Evolutionary conservation across 495 filamentous ascomycete genomes (phyloP), one percentile per base, ranked within the genome.

Genomic region (Pseudomonodictys pantanalensis): DNA sequence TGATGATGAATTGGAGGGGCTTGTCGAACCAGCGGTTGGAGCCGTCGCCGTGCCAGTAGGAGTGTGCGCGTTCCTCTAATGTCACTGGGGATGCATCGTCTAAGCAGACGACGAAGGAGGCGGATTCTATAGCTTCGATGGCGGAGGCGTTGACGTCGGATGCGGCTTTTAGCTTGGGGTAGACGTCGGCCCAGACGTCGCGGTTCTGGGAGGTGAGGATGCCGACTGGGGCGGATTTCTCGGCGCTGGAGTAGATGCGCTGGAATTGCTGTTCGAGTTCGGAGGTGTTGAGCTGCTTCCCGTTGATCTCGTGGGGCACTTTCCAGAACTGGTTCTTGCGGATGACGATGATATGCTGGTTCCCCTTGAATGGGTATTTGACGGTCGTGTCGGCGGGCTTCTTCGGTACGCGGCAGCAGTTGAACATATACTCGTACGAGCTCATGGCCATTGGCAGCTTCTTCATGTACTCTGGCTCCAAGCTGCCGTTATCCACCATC

Each of bases 371-470:
- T 18, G 84, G 72, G 72, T 87, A 96, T 75, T 95, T 96, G 72
- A 88, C 79, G 1, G 89, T 89, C 71, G 87, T 84, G 65, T 99
- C 95, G 7, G 82, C 84, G 2, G 86, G 83, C 65, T 86, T 87
- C 50, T 84, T 86, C n/a, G 95, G 88, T 29, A 97, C 83, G 57
- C 95, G 87, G 76, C 86, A 89, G 72, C 80, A 79, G 74, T 99
- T 97, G 83, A 99, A 99, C 95, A 99, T 97, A 84, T 87, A 99
- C 77, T 96, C 79, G 79, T 97, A 97, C 56, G 87, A 89, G 80
- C 87, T 88, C 95, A 97, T 97, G 73, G 90, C 92, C 70, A 97
- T 90, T 52, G 95, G 95, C 56, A 89, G 82, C 75, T 87, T 87
- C 75, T 91, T 91, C 90, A 97, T 95, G 78, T 96, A 97, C 76